Evolutionary conservation across 768 basidiomycete genomes (phyloP).

Genomic region (Leccinum truebloodii): DNA sequence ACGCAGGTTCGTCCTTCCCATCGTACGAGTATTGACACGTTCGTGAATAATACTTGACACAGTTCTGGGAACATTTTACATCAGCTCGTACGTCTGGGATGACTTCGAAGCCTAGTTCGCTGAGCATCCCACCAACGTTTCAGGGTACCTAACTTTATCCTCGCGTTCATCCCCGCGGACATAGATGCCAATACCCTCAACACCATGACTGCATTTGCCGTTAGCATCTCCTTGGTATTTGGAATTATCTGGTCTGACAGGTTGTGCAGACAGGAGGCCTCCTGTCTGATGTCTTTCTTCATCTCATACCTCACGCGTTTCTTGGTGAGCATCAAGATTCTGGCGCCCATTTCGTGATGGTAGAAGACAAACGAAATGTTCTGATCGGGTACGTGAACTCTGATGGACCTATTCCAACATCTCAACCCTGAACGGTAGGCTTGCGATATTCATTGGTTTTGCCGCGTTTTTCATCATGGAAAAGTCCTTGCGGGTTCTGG

Average conservation of each 20-base stretch:
- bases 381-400: constrained; percentile 67
- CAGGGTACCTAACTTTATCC: constrained; percentile 92
- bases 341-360: constrained; percentile 76
- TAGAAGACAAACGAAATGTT: constrained; percentile 91
- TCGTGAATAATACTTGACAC: constrained; percentile 22
- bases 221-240: constrained; percentile 38
- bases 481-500: constrained; percentile 82
- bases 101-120: constrained; percentile 21
- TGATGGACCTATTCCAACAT: constrained; percentile 3
- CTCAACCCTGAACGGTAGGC: constrained; percentile 39
- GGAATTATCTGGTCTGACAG: constrained; percentile 20
- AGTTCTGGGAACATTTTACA: constrained; percentile 93
- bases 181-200: constrained; percentile 85
- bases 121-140: constrained; percentile 23
- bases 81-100: constrained; percentile 76
- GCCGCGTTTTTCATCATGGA: constrained; percentile 93
- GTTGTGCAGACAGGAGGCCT: constrained; percentile 76
- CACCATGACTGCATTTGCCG: constrained; percentile 93
- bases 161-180: constrained; percentile 89
- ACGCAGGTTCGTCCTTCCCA: constrained; percentile 50
- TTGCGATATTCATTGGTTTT: constrained; percentile 85
- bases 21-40: constrained; percentile 16
- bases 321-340: constrained; percentile 82
- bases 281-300: constrained; percentile 90
- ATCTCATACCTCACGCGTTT: constrained; percentile 89